A percentile compares a stretch with the other conserved stretches of the same genome.
Evolutionary conservation across 305 asterid genomes (phyloP).

Genomic region (Rubia peregrina): DNA sequence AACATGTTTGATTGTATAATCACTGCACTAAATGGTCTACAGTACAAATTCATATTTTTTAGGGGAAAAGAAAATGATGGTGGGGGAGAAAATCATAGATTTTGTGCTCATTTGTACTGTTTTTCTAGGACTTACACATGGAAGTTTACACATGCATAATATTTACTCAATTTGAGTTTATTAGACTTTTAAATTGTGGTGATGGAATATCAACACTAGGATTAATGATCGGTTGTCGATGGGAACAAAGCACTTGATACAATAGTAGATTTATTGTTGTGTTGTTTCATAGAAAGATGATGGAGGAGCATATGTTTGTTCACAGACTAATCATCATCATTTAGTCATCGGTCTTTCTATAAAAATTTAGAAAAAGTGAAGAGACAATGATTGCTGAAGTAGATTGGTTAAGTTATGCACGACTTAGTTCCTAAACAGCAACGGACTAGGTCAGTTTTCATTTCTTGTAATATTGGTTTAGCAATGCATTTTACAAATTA

Average conservation of each 20-base stretch:
- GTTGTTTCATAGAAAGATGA: too few relatives aligned
- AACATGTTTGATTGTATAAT: not conserved
- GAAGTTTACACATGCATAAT: too few relatives aligned
- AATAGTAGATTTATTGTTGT: too few relatives aligned
- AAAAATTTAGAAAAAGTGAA: too few relatives aligned
- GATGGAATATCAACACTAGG: too few relatives aligned
- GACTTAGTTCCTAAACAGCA: not conserved
- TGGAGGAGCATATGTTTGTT: too few relatives aligned
- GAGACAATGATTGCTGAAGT: not conserved
- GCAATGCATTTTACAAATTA: not conserved
- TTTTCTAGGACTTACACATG: conserved; percentile 11
- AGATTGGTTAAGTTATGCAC: not conserved
- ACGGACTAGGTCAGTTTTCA: not conserved
- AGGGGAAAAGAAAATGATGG: not conserved
- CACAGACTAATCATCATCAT: too few relatives aligned
- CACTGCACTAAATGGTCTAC: not conserved
- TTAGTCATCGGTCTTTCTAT: too few relatives aligned
- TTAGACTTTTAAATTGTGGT: too few relatives aligned
- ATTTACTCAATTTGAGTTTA: too few relatives aligned
- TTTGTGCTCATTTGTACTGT: conserved; percentile 4
- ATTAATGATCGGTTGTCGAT: too few relatives aligned
- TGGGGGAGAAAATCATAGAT: not conserved
- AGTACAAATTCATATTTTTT: not conserved
- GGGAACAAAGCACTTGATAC: too few relatives aligned
- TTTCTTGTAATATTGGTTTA: not conserved